Conservation (phyloP, 164 flowering plant genomes). For the Saururus chinensis region DNA sequence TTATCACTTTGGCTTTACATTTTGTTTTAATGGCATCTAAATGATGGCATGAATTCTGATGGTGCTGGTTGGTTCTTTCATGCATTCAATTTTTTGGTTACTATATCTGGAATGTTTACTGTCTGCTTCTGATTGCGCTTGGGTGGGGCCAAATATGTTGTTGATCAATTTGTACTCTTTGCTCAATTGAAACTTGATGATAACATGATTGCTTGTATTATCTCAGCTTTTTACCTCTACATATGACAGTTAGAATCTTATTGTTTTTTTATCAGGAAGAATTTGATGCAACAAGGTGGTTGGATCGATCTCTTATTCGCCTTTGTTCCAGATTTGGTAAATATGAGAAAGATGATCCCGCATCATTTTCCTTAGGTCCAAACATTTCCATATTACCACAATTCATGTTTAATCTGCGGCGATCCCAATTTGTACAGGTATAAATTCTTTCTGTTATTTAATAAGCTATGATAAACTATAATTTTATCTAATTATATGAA, state of each 20-base stretch:
- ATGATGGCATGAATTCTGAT: not conserved
- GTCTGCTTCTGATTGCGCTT: too few species aligned
- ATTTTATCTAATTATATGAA: too few species aligned
- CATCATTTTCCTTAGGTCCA: slow-evolving; percentile 82
- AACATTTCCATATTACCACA: slow-evolving; percentile 86
- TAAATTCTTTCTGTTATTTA: not conserved
- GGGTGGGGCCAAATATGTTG: too few species aligned
- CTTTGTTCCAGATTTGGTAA: slow-evolving; percentile 95
- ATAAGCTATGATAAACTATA: too few species aligned
- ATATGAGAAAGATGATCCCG: slow-evolving; percentile 86
- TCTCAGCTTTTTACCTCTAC: not conserved
- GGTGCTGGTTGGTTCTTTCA: not conserved
- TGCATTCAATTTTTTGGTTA: not conserved
- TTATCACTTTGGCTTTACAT: too few species aligned
- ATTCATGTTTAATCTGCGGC: slow-evolving; percentile 85
- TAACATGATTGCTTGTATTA: too few species aligned
- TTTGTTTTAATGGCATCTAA: too few species aligned
- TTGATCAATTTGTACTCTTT: too few species aligned
- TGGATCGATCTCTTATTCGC: slow-evolving; percentile 82
- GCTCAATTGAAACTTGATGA: too few species aligned
- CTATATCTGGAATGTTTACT: too few species aligned
- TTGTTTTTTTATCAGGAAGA: slow-evolving; percentile 47
- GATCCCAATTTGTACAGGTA: slow-evolving; percentile 99
- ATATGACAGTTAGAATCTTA: not conserved
- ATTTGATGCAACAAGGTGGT: slow-evolving; percentile 95